Percentiles rank a stretch among this genome's conserved stretches.
phyloP scores from a whole-genome alignment of 2,329 filamentous ascomycete species.

The Graphilbum sp. region DNA sequence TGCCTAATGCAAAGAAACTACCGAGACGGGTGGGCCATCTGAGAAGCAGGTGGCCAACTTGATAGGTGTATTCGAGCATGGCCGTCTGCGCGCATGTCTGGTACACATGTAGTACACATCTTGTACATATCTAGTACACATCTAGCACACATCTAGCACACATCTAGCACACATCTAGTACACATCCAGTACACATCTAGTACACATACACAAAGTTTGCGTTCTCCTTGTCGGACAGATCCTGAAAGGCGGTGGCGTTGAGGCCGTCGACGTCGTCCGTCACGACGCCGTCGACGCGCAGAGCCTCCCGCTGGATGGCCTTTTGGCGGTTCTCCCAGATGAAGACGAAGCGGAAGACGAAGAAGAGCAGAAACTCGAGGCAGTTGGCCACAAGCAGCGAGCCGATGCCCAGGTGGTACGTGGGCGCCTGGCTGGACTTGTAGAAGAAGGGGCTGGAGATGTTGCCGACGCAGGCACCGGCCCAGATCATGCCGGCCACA shows the following conservation, averaged over 20 bases:
- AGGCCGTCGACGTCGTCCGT: slow-evolving; percentile 12
- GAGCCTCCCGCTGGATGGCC: slow-evolving; percentile 10
- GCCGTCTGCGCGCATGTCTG: too few species aligned
- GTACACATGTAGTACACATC: too few species aligned
- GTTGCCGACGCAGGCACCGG: slow-evolving; percentile 28
- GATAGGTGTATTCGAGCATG: too few species aligned
- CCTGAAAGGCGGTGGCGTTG: slow-evolving; percentile 23
- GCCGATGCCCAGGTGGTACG: slow-evolving; percentile 21
- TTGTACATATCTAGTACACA: too few species aligned
- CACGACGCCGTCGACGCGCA: slow-evolving; percentile 9
- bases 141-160: too few species aligned
- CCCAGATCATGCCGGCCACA: slow-evolving; percentile 6
- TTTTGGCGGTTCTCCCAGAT: slow-evolving; percentile 23
- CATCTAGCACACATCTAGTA: too few species aligned
- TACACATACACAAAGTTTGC: slow-evolving; percentile 25
- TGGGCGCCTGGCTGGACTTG: slow-evolving; percentile 29
- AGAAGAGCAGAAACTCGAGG: slow-evolving; percentile 21
- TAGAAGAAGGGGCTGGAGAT: slow-evolving; percentile 50
- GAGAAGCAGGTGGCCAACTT: too few species aligned
- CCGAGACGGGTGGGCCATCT: too few species aligned
- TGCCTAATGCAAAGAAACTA: too few species aligned
- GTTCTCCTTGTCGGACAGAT: slow-evolving; percentile 26
- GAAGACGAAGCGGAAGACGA: slow-evolving; percentile 21
- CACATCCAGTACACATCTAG: too few species aligned
- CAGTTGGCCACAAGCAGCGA: slow-evolving; percentile 24